These are phyloP conservation scores for Backusella psychrophila DNA, from an alignment of 192 early-diverging fungal species.

Conservation along the genomic window DNA sequence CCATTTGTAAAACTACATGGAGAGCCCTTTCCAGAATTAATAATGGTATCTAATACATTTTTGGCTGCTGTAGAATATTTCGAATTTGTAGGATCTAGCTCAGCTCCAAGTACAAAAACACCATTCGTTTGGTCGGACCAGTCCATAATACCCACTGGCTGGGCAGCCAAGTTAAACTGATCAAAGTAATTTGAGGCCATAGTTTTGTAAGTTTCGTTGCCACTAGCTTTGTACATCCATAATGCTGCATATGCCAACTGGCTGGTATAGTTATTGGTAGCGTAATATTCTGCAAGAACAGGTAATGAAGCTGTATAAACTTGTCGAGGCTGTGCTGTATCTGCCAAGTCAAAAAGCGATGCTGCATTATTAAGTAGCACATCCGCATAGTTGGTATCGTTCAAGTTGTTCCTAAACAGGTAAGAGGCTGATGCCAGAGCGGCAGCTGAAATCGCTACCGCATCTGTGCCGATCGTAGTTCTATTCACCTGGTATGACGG, in stretches of 20 bases:
- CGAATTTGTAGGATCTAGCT: slow-evolving; percentile 25
- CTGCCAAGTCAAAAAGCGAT: slow-evolving; percentile 47
- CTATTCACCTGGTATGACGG: slow-evolving; percentile 46
- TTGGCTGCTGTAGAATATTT: slow-evolving; percentile 40
- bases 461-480: slow-evolving; percentile 53
- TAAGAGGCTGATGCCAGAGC: slow-evolving; percentile 54
- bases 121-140: slow-evolving; percentile 52
- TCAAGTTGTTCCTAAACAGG: slow-evolving; percentile 49
- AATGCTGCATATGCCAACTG: slow-evolving; percentile 55
- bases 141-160: slow-evolving; percentile 34
- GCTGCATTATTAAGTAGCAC: slow-evolving; percentile 41
- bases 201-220: slow-evolving; percentile 38
- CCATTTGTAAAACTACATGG: slow-evolving; percentile 45
- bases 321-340: slow-evolving; percentile 42
- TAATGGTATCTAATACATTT: slow-evolving; percentile 38
- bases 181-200: slow-evolving; percentile 49
- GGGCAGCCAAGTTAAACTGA: slow-evolving; percentile 26
- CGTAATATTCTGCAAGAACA: slow-evolving; percentile 38
- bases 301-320: slow-evolving; percentile 42
- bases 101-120: slow-evolving; percentile 49
- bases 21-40: slow-evolving; percentile 1
- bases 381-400: slow-evolving; percentile 45
- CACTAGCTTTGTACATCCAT: slow-evolving; percentile 56
- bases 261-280: slow-evolving; percentile 39
- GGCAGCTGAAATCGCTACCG: slow-evolving; percentile 49